These are phyloP conservation scores for Monosporozyma aerobia DNA, from an alignment of 805 yeast genomes.

Conservation along the genomic window DNA sequence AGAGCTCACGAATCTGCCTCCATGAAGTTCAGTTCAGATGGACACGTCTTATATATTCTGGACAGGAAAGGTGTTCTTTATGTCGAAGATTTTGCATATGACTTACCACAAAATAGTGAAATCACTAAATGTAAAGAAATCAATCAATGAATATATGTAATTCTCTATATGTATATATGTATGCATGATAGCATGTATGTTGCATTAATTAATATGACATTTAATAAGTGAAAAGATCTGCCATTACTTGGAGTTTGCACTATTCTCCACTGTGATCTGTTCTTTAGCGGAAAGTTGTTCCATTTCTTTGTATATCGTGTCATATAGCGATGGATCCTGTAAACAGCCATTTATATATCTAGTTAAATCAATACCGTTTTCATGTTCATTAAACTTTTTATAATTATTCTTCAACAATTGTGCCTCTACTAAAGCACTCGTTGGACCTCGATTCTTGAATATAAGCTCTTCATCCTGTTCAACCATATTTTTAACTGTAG, in stretches of 20 bases:
- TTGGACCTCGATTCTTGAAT: slow-evolving; percentile 28
- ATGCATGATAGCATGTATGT: background rate
- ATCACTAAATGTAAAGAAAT: slow-evolving; percentile 59
- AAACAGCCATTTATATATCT: slow-evolving; percentile 12
- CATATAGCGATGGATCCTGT: slow-evolving; percentile 14
- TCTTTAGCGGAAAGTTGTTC: background rate
- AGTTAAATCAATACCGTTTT: slow-evolving; percentile 16
- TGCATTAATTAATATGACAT: background rate
- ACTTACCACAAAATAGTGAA: slow-evolving; percentile 60
- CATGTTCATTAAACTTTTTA: slow-evolving; percentile 11
- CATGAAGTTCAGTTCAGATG: slow-evolving; percentile 65
- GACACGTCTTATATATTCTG: slow-evolving; percentile 64
- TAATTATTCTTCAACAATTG: slow-evolving; percentile 24
- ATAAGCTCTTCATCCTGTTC: slow-evolving; percentile 23
- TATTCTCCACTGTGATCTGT: background rate
- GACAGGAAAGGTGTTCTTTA: slow-evolving; percentile 77
- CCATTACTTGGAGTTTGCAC: background rate
- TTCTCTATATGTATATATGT: background rate
- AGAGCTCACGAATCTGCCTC: slow-evolving; percentile 72
- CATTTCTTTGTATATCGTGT: background rate
- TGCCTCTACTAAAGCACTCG: slow-evolving; percentile 28
- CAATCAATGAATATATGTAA: background rate
- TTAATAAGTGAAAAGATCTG: background rate
- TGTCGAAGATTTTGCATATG: slow-evolving; percentile 83
- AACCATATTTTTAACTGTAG: slow-evolving; percentile 22